These are phyloP conservation scores for Gnomoniopsis sp. DNA, from an alignment of 2,329 filamentous ascomycete species.

Conservation along the genomic window DNA sequence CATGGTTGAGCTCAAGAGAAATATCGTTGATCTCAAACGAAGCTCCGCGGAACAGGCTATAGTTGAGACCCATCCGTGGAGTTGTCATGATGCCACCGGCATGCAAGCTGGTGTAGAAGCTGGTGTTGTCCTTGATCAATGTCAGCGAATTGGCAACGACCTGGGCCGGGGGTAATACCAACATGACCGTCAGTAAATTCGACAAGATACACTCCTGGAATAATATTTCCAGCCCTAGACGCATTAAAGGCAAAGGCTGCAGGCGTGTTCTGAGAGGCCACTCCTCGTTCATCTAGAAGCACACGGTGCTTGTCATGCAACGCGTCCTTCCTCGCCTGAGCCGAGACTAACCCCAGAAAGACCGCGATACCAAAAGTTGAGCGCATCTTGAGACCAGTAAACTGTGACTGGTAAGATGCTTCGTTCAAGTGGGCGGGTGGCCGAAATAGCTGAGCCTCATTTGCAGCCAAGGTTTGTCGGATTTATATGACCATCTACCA, in stretches of 20 bases:
- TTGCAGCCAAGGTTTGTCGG: not conserved
- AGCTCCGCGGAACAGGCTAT: slow-evolving; percentile 22
- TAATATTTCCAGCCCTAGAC: not conserved
- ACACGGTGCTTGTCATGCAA: not conserved
- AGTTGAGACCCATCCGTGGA: slow-evolving; percentile 21
- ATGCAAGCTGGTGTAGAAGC: slow-evolving; percentile 20
- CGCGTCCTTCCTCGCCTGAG: not conserved
- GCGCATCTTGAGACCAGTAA: slow-evolving; percentile 1
- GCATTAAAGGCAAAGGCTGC: not conserved
- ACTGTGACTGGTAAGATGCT: not conserved
- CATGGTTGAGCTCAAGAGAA: slow-evolving; percentile 8
- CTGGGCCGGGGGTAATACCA: not conserved
- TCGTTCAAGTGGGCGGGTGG: no score
- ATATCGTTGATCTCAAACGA: slow-evolving; percentile 19
- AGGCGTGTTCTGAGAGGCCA: not conserved
- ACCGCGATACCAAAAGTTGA: not conserved
- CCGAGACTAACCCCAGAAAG: not conserved
- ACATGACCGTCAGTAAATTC: slow-evolving; percentile 21
- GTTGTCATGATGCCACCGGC: slow-evolving; percentile 15
- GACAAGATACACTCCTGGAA: slow-evolving; percentile 21
- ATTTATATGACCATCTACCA: not conserved
- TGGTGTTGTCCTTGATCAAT: slow-evolving; percentile 12
- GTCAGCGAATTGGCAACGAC: not conserved
- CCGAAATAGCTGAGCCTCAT: not conserved
- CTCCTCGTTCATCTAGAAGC: not conserved